These are phyloP conservation scores for Emmonsia crescens DNA, from an alignment of 2,329 filamentous ascomycete species.

Conservation along the genomic window DNA sequence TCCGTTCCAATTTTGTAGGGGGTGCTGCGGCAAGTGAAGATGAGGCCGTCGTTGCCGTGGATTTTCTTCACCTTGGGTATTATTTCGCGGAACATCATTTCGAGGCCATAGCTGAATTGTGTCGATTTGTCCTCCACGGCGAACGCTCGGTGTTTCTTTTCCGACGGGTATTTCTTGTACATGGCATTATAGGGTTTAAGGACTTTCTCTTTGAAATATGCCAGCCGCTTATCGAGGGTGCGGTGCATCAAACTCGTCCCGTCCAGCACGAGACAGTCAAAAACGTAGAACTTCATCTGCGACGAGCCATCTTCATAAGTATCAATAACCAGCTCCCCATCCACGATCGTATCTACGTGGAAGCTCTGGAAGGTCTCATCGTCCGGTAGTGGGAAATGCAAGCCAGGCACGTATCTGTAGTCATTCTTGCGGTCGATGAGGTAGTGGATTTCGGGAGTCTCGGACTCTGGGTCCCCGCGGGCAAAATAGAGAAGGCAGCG, in stretches of 20 bases:
- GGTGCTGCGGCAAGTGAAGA: slow-evolving; percentile 89
- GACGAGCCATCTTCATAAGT: slow-evolving; percentile 54
- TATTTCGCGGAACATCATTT: slow-evolving; percentile 83
- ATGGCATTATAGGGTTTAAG: slow-evolving; percentile 67
- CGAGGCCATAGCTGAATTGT: slow-evolving; percentile 77
- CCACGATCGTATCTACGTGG: slow-evolving; percentile 71
- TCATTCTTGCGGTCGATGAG: slow-evolving; percentile 97
- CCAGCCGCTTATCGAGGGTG: slow-evolving; percentile 78
- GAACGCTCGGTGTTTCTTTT: slow-evolving; percentile 63
- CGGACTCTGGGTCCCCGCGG: slow-evolving; percentile 40
- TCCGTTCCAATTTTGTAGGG: slow-evolving; percentile 87
- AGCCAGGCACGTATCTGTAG: slow-evolving; percentile 70
- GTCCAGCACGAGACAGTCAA: slow-evolving; percentile 80
- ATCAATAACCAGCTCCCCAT: slow-evolving; percentile 89
- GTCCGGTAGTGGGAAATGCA: slow-evolving; percentile 69
- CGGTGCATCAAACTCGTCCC: slow-evolving; percentile 63
- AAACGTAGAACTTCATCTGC: slow-evolving; percentile 77
- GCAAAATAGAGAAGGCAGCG: slow-evolving; percentile 91
- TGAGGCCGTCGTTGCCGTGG: slow-evolving; percentile 92
- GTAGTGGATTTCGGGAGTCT: slow-evolving; percentile 64
- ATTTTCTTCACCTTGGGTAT: slow-evolving; percentile 61
- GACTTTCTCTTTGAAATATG: slow-evolving; percentile 69
- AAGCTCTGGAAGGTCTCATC: slow-evolving; percentile 52
- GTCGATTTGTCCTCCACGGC: slow-evolving; percentile 79
- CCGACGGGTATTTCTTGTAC: slow-evolving; percentile 62